Evolutionary conservation across 257 asterid genomes (phyloP), one percentile per base, ranked within the genome.

Genomic region (Solanum bukasovii): DNA sequence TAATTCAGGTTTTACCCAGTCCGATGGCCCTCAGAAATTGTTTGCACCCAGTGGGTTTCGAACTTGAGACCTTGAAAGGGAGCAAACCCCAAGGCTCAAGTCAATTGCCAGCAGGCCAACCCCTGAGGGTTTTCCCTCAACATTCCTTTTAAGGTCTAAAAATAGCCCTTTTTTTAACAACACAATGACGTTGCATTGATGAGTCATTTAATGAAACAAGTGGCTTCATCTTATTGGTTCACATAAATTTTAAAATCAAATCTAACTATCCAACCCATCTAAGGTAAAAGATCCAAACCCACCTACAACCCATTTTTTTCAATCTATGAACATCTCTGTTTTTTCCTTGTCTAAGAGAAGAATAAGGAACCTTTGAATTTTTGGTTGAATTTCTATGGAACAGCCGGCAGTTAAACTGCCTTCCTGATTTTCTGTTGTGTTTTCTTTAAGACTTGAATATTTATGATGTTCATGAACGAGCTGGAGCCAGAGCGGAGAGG

Each of bases 341-440:
- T 33, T 29, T 56, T 56, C 11, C 31, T 52, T 79, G 87, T 70
- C 84, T 71, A 6, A 78, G 84, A 52, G 49, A 52, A 71, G 78
- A 72, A 27, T 72, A 61, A 61, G 84, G 37, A 14, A 61, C 6
- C 71, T 70, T 21, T 11, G 59, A 27, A 52, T 44, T 74, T 31
- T 46, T 81, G 10, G 27, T 5, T 81, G 68, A 81, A 46, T 46
- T 81, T 29, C 84, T 27, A 8, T 18, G 42, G 16, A 81, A 81
- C 31, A 91, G 52, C 89, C 93, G 89, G 86, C 96, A 92, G 68
- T 81, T 49, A 81, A 49, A 81, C 21, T 68, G 35, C 33, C 49
- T 77, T 70, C 79, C 34, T 25, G 71, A 18, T 77, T 44, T 14
- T 46, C 85, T 16, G 27, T 2, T 81, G 11, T 81, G 68, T 29